These are phyloP conservation scores for Cyberlindnera veronae DNA, from an alignment of 805 yeast species.

Conservation along the genomic window DNA sequence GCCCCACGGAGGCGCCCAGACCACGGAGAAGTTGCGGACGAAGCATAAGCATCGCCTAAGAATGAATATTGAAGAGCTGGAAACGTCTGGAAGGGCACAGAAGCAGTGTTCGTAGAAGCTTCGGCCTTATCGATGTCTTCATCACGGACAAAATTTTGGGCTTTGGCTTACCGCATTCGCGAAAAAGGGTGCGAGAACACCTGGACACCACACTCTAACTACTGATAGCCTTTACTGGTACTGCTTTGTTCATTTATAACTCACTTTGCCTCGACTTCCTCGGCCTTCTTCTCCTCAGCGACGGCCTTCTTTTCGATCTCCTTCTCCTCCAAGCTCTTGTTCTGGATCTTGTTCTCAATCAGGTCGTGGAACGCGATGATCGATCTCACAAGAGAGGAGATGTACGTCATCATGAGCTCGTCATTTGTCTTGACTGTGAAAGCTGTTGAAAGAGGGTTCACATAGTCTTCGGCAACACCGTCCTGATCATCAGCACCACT, in stretches of 20 bases:
- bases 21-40: slow-evolving; percentile 5
- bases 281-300: slow-evolving; percentile 5
- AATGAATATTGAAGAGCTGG: no score
- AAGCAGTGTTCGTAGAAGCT: no score
- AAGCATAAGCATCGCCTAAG: slow-evolving; percentile 11
- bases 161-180: no score
- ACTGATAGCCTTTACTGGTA: no score
- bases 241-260: no score
- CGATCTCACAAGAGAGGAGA: slow-evolving; percentile 85
- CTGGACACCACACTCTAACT: no score
- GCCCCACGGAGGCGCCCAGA: slow-evolving; percentile 5
- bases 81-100: no score
- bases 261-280: slow-evolving; percentile 7
- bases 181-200: no score
- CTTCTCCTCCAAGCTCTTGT: slow-evolving; percentile 46
- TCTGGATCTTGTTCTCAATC: slow-evolving; percentile 92
- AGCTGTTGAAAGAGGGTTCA: slow-evolving; percentile 65
- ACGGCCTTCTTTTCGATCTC: slow-evolving; percentile 9
- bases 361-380: slow-evolving; percentile 95
- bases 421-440: slow-evolving; percentile 93
- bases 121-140: no score
- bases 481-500: slow-evolving; percentile 35
- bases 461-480: slow-evolving; percentile 26
- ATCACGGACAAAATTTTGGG: no score
- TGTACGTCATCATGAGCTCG: slow-evolving; percentile 90